phyloP scores from a whole-genome alignment of 352 stramenopile species.

The Globisporangium viniferum region DNA sequence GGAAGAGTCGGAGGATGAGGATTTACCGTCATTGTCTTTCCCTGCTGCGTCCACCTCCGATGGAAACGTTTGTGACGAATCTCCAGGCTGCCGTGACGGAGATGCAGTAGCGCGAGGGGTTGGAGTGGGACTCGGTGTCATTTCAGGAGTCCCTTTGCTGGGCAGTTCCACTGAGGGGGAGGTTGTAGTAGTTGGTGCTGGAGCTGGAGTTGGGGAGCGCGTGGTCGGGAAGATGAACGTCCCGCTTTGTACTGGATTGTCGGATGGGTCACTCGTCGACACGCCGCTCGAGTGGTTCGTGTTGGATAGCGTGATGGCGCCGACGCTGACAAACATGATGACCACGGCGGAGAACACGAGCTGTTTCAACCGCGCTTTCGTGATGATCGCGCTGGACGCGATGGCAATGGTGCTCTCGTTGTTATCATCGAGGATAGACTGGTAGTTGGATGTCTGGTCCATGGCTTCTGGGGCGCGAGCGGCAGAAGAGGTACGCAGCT shows the following conservation, averaged over 20 bases:
- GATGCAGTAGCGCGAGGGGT: not conserved
- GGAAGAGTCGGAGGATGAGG: not conserved
- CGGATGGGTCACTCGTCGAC: not conserved
- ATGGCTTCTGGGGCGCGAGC: not conserved
- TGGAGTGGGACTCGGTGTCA: slow-evolving; percentile 4
- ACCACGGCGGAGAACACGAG: slow-evolving; percentile 14
- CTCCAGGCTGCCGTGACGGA: not conserved
- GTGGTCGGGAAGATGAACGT: not conserved
- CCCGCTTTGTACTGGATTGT: slow-evolving; percentile 10
- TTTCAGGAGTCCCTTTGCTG: not conserved
- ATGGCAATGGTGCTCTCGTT: not conserved
- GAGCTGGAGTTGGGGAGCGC: slow-evolving; percentile 4
- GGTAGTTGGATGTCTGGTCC: slow-evolving; percentile 15
- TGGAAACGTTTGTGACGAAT: slow-evolving; percentile 7
- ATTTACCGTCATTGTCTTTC: slow-evolving; percentile 1
- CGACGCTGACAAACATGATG: slow-evolving; percentile 16
- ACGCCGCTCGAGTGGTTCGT: not conserved
- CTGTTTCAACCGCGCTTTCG: slow-evolving; percentile 12
- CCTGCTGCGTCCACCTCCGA: not conserved
- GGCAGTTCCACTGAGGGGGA: not conserved
- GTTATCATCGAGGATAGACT: slow-evolving; percentile 10
- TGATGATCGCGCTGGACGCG: slow-evolving; percentile 9
- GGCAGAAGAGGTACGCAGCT: slow-evolving; percentile 11
- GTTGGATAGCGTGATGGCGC: slow-evolving; percentile 11
- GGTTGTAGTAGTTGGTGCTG: not conserved